Base-by-base conservation (phyloP, 441 rosid genomes). In the Biscutella laevigata region DNA sequence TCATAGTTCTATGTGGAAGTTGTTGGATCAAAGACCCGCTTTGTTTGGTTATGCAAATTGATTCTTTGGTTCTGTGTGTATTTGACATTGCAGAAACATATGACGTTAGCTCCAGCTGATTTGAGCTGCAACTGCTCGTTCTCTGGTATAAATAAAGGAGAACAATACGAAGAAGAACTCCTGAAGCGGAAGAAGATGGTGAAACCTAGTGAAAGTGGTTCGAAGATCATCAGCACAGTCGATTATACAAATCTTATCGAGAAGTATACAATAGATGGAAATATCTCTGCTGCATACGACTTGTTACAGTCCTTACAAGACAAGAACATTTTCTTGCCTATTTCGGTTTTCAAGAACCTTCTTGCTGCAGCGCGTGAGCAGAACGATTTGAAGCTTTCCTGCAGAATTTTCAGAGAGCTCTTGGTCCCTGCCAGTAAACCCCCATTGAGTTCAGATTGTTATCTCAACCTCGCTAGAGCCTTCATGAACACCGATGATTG, bases 391-490 rank as follows among this genome's bases (percentile, higher is more conserved):
- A 77, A 68, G 21, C 57, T 84, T 37, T 74, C 83, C 9, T 73
- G 70, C 61, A 72, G 57, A 62, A 65, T 74, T 49, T 83, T 89
- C 59, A 86, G 75, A 71, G 61, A 78, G 62, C 16, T 67, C 0
- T 53, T 86, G 40, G 29, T 82, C 34, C 11, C 52, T 13, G 61
- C 53, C 12, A 57, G 27, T 72, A 59, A 64, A 44, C 71, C 62
- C 4, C 28, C 53, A 20, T 52, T 86, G 77, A 78, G 77, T 70
- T 74, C 72, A 9, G 54, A 71, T 59, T 70, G 72, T 61, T 89
- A 74, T 74, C 43, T 67, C 56, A 67, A 65, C 57, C 66, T 89
- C 16, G 88, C 88, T 7, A 83, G 74, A 67, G 76, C 78, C 52
- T 86, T 81, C 53, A 48, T 63, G 1, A 61, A 72, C 52, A 37